Conservation (phyloP, 768 basidiomycete genomes). For the Rubroboletus satanas region DNA sequence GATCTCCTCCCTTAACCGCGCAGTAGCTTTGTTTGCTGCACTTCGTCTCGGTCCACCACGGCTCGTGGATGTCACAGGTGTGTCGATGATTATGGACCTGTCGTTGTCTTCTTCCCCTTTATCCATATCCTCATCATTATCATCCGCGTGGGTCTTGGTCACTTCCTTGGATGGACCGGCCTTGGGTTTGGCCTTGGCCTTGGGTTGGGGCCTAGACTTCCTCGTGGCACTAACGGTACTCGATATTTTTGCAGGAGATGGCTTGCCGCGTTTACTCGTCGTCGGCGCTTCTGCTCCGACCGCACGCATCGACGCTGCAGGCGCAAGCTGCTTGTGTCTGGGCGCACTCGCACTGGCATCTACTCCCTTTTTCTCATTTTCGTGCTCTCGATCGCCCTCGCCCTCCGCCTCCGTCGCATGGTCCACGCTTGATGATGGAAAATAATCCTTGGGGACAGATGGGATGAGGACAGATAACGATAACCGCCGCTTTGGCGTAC, state of each 20-base stretch:
- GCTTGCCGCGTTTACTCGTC: conserved; percentile 15
- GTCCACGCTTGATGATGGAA: conserved; percentile 15
- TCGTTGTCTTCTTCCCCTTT: background rate
- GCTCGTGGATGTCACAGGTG: conserved; percentile 7
- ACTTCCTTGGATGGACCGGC: background rate
- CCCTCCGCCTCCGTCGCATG: background rate
- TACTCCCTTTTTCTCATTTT: background rate
- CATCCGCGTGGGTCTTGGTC: background rate
- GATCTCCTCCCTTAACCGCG: conserved; percentile 45
- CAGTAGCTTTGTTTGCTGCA: conserved; percentile 52
- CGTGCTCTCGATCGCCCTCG: background rate
- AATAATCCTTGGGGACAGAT: conserved; percentile 23
- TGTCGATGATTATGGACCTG: conserved; percentile 10
- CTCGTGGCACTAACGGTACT: background rate
- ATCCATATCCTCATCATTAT: background rate
- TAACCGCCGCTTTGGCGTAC: conserved; percentile 18
- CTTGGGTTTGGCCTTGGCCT: conserved; percentile 1
- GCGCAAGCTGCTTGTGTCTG: conserved; percentile 6
- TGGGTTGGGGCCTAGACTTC: conserved; percentile 4
- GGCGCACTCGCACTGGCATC: background rate
- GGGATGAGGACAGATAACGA: conserved; percentile 32
- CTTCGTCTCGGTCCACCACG: conserved; percentile 38
- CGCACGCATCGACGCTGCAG: conserved; percentile 19
- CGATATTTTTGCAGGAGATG: conserved; percentile 15
- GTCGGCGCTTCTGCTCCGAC: conserved; percentile 25